Conservation (phyloP, 1,284 basidiomycete genomes). For the Puccinia coronata region DNA sequence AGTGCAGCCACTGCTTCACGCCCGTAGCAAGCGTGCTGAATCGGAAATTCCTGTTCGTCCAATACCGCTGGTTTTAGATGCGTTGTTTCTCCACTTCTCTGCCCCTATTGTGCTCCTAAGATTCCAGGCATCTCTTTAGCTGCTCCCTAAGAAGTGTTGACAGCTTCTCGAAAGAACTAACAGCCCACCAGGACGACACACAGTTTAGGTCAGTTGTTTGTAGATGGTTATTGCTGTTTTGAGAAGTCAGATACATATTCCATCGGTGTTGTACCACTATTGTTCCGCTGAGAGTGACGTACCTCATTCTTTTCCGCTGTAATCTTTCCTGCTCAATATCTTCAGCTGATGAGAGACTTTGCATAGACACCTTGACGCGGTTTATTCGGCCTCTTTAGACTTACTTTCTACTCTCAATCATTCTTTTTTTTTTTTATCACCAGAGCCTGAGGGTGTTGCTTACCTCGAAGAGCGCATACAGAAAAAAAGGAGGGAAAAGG, state of each 20-base stretch:
- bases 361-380: background rate
- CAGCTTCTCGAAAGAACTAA: background rate
- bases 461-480: background rate
- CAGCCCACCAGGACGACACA: background rate
- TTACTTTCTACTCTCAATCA: slow-evolving; percentile 7
- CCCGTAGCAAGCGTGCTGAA: background rate
- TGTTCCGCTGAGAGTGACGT: too few species aligned
- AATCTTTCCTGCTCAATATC: background rate
- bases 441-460: too few species aligned
- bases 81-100: background rate
- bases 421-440: background rate
- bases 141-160: background rate
- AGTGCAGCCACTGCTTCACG: background rate
- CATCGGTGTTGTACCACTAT: too few species aligned
- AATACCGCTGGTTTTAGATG: slow-evolving; percentile 1
- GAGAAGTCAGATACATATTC: background rate
- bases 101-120: slow-evolving; percentile 17
- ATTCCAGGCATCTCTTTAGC: background rate
- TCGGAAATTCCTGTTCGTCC: background rate
- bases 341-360: too few species aligned
- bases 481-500: background rate
- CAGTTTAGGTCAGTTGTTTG: slow-evolving; percentile 19
- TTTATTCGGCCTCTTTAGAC: background rate
- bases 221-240: slow-evolving; percentile 14
- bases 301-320: background rate